Evolutionary conservation across 1,284 basidiomycete genomes (phyloP).

Genomic region (Ceratobasidium papillatum): DNA sequence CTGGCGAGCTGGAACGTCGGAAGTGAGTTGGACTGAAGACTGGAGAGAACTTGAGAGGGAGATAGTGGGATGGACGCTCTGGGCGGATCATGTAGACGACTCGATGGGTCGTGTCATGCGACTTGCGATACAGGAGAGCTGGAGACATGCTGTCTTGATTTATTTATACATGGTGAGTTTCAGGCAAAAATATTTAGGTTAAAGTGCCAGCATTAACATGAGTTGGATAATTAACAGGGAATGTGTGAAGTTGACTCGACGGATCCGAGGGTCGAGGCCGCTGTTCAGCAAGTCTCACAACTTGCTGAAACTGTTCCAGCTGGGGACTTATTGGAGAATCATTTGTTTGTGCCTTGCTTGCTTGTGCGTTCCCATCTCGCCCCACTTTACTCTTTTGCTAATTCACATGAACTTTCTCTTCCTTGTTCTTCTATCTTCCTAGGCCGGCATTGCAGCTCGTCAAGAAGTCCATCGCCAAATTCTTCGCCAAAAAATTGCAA

Average conservation of each 20-base stretch:
- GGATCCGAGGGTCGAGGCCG: background rate
- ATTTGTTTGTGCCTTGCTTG: slow-evolving; percentile 10
- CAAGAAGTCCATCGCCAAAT: slow-evolving; percentile 6
- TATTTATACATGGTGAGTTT: slow-evolving; percentile 32
- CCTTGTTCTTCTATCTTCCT: background rate
- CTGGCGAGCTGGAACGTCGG: background rate
- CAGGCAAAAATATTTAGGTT: background rate
- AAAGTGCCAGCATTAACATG: background rate
- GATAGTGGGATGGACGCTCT: background rate
- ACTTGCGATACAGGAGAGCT: slow-evolving; percentile 13
- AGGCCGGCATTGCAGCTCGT: slow-evolving; percentile 24
- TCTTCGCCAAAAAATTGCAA: background rate
- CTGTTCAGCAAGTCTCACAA: slow-evolving; percentile 4
- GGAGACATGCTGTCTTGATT: slow-evolving; percentile 9
- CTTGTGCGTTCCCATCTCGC: background rate
- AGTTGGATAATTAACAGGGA: background rate
- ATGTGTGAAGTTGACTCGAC: slow-evolving; percentile 2
- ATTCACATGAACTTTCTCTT: background rate
- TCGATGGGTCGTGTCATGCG: background rate
- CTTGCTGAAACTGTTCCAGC: background rate
- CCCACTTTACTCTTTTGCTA: background rate
- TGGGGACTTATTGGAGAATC: background rate
- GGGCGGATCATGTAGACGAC: background rate
- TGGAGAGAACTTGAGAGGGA: slow-evolving; percentile 1
- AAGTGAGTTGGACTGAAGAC: background rate